A percentile compares a stretch with the other conserved stretches of the same genome.
These are phyloP conservation scores for Durio zibethinus DNA, from an alignment of 345 rosid genomes.

Conservation along the genomic window DNA sequence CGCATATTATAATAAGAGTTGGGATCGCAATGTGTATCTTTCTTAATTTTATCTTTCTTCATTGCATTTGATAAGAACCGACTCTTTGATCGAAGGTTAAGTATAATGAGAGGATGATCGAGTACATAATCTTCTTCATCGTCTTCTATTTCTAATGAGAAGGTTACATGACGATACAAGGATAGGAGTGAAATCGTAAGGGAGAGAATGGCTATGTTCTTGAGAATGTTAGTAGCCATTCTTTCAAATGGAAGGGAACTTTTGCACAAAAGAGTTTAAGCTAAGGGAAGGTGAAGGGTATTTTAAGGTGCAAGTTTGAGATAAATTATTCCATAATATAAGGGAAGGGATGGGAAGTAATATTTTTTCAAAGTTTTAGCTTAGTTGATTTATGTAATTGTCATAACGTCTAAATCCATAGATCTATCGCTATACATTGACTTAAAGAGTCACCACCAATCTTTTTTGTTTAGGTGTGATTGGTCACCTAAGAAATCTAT, in stretches of 20 bases:
- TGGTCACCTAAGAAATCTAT: too few relatives aligned
- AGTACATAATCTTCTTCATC: slow-evolving; percentile 38
- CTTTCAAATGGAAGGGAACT: background rate
- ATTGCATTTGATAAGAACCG: slow-evolving; percentile 20
- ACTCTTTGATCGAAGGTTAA: slow-evolving; percentile 28
- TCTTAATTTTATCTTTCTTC: slow-evolving; percentile 27
- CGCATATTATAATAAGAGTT: slow-evolving; percentile 35
- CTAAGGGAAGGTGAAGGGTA: background rate
- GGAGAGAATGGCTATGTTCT: background rate
- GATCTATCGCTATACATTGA: too few relatives aligned
- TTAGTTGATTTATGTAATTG: too few relatives aligned
- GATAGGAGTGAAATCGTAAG: slow-evolving; percentile 1
- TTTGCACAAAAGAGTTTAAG: slow-evolving; percentile 9
- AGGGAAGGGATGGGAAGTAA: background rate
- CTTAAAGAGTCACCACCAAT: too few relatives aligned
- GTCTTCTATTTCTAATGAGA: background rate
- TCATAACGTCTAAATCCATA: too few relatives aligned
- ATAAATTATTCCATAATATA: background rate
- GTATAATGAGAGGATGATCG: slow-evolving; percentile 22
- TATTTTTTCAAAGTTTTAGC: too few relatives aligned
- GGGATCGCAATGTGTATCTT: slow-evolving; percentile 42
- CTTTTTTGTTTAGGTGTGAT: too few relatives aligned
- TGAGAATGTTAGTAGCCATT: slow-evolving; percentile 18
- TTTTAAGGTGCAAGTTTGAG: background rate
- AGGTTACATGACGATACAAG: slow-evolving; percentile 1